Conservation (phyloP, 495 filamentous ascomycete species). For the Xylaria bambusicola region DNA sequence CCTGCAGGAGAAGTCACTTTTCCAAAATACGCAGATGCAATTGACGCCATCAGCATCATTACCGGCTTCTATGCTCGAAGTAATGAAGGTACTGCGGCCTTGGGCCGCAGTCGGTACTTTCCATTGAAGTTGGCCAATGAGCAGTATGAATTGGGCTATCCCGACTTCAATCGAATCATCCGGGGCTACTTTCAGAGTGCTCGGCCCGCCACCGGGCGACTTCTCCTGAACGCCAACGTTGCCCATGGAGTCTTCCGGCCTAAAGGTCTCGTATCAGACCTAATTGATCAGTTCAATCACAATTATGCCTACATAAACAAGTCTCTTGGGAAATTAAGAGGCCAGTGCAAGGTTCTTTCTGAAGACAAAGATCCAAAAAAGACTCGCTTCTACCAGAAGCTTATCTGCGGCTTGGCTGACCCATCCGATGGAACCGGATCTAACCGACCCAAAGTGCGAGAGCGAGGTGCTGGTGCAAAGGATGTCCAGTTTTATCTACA, state of each 20-base stretch:
- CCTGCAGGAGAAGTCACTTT: slow-evolving; percentile 40
- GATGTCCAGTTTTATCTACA: slow-evolving; percentile 52
- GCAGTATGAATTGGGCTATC: slow-evolving; percentile 22
- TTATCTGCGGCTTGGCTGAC: slow-evolving; percentile 32
- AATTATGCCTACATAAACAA: slow-evolving; percentile 30
- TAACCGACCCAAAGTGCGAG: slow-evolving; percentile 38
- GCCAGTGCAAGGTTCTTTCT: slow-evolving; percentile 42
- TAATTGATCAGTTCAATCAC: slow-evolving; percentile 21
- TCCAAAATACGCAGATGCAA: slow-evolving; percentile 39
- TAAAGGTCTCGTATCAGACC: slow-evolving; percentile 20
- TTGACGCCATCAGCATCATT: slow-evolving; percentile 54
- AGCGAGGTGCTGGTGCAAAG: slow-evolving; percentile 42
- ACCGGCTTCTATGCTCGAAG: slow-evolving; percentile 45
- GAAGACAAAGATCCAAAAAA: slow-evolving; percentile 34
- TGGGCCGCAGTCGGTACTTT: slow-evolving; percentile 49
- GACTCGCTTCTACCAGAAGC: not conserved
- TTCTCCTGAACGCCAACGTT: slow-evolving; percentile 63
- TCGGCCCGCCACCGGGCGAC: slow-evolving; percentile 62
- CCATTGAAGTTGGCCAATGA: slow-evolving; percentile 32
- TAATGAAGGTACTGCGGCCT: slow-evolving; percentile 26
- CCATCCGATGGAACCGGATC: slow-evolving; percentile 24
- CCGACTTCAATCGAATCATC: slow-evolving; percentile 41
- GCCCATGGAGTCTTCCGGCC: slow-evolving; percentile 50
- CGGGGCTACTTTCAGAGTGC: slow-evolving; percentile 71
- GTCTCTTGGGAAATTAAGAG: slow-evolving; percentile 49